Percentiles rank a stretch among this genome's conserved stretches.
Conservation (phyloP, 2,329 filamentous ascomycete species). For the Chaetomium olivaceum region DNA sequence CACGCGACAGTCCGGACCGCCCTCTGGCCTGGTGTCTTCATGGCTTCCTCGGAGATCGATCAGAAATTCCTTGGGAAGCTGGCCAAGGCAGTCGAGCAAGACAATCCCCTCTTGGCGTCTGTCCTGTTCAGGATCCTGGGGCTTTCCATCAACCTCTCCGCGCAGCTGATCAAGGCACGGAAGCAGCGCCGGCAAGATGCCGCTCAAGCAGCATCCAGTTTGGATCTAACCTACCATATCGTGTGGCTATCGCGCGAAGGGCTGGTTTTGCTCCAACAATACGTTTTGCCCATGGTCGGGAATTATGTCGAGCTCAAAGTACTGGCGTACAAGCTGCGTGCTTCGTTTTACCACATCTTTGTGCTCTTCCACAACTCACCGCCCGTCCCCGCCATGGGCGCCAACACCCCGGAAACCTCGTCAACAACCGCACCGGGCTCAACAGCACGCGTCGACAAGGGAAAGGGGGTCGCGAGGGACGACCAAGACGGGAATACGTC, state of each 20-base stretch:
- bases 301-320: slow-evolving; percentile 83
- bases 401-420: slow-evolving; percentile 50
- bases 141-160: slow-evolving; percentile 82
- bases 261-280: slow-evolving; percentile 80
- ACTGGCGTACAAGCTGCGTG: slow-evolving; percentile 84
- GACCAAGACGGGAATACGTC: slow-evolving; percentile 45
- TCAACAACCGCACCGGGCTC: slow-evolving; percentile 36
- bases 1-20: not conserved
- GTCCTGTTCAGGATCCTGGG: slow-evolving; percentile 91
- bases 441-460: slow-evolving; percentile 47
- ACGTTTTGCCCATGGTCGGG: slow-evolving; percentile 80
- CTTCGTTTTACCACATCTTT: slow-evolving; percentile 95
- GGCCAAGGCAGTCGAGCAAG: slow-evolving; percentile 74
- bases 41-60: slow-evolving; percentile 97
- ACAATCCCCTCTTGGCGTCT: slow-evolving; percentile 75
- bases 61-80: slow-evolving; percentile 94
- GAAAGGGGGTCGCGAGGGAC: slow-evolving; percentile 51
- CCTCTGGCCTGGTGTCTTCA: slow-evolving; percentile 43
- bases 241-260: slow-evolving; percentile 95
- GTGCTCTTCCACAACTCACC: slow-evolving; percentile 94
- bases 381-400: slow-evolving; percentile 63
- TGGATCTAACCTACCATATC: slow-evolving; percentile 84
- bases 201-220: slow-evolving; percentile 73
- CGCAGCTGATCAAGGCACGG: slow-evolving; percentile 78
- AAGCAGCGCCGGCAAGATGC: slow-evolving; percentile 81